These are phyloP conservation scores for Rhizopogon vulgaris DNA, from an alignment of 768 basidiomycete species.

Conservation along the genomic window DNA sequence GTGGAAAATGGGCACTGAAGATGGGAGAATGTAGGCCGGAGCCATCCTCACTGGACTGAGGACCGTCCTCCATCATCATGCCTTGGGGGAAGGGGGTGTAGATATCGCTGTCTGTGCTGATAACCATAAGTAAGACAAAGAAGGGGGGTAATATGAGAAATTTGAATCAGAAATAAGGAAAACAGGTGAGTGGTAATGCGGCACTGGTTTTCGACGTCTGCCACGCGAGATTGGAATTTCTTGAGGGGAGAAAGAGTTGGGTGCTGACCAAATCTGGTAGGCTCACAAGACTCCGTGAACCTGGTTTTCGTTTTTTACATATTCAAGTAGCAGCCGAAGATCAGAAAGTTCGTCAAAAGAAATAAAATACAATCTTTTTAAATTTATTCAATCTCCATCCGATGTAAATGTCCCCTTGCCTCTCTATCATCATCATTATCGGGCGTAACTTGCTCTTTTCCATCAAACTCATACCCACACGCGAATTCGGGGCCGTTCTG, in stretches of 20 bases:
- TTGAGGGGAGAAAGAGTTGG: slow-evolving; percentile 11
- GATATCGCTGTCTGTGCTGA: slow-evolving; percentile 46
- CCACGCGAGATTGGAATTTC: slow-evolving; percentile 35
- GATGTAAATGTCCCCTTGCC: not conserved
- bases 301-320: slow-evolving; percentile 21
- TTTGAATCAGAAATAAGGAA: slow-evolving; percentile 20
- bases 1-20: slow-evolving; percentile 44
- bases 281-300: slow-evolving; percentile 26
- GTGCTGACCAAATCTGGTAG: not conserved
- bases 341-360: slow-evolving; percentile 13
- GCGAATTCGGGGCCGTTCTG: slow-evolving; percentile 11
- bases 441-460: slow-evolving; percentile 2
- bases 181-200: slow-evolving; percentile 17
- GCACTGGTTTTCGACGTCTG: slow-evolving; percentile 28
- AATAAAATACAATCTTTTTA: too few relatives aligned
- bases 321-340: slow-evolving; percentile 17
- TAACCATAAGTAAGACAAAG: slow-evolving; percentile 43
- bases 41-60: slow-evolving; percentile 70
- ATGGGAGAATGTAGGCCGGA: slow-evolving; percentile 72
- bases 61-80: slow-evolving; percentile 55
- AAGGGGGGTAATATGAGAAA: slow-evolving; percentile 12
- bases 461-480: slow-evolving; percentile 5
- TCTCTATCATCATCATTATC: not conserved
- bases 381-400: slow-evolving; percentile 3
- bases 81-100: slow-evolving; percentile 49